phyloP scores from a whole-genome alignment of 306 rosid genomes.

The Delonix regia region DNA sequence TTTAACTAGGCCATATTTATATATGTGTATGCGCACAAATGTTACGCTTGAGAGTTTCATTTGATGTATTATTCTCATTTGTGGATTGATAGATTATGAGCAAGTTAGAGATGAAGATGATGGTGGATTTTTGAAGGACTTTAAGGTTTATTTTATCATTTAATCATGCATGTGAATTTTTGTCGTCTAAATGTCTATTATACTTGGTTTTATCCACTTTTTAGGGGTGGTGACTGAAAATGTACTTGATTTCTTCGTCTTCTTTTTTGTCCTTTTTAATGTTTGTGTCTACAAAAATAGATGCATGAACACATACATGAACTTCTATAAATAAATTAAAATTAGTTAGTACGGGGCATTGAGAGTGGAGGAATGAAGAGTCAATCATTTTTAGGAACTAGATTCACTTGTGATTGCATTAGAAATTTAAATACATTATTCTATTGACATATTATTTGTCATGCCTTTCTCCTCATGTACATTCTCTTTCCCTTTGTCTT shows the following conservation, averaged over 20 bases:
- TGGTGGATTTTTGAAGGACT: slow-evolving; percentile 91
- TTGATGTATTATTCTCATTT: slow-evolving; percentile 36
- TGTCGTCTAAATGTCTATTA: slow-evolving; percentile 30
- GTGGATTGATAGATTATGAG: slow-evolving; percentile 90
- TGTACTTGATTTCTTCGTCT: too few species aligned
- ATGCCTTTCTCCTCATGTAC: background rate
- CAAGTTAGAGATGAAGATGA: slow-evolving; percentile 90
- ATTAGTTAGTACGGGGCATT: background rate
- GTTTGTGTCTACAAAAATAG: too few species aligned
- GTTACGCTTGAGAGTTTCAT: slow-evolving; percentile 15
- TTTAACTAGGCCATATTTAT: slow-evolving; percentile 5
- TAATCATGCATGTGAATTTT: slow-evolving; percentile 31
- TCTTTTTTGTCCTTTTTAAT: too few species aligned
- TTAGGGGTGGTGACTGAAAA: slow-evolving; percentile 18
- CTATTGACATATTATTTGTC: background rate
- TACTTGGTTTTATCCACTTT: slow-evolving; percentile 16
- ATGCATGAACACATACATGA: background rate
- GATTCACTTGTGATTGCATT: slow-evolving; percentile 6
- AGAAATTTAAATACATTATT: background rate
- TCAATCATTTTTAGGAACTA: background rate
- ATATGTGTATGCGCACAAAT: background rate
- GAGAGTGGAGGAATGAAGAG: background rate
- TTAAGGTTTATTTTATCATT: slow-evolving; percentile 64
- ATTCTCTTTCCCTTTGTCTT: background rate
- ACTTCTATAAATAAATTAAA: slow-evolving; percentile 13